phyloP scores from a whole-genome alignment of 176 grass and related monocot genomes.

The Aegilops tauschii region DNA sequence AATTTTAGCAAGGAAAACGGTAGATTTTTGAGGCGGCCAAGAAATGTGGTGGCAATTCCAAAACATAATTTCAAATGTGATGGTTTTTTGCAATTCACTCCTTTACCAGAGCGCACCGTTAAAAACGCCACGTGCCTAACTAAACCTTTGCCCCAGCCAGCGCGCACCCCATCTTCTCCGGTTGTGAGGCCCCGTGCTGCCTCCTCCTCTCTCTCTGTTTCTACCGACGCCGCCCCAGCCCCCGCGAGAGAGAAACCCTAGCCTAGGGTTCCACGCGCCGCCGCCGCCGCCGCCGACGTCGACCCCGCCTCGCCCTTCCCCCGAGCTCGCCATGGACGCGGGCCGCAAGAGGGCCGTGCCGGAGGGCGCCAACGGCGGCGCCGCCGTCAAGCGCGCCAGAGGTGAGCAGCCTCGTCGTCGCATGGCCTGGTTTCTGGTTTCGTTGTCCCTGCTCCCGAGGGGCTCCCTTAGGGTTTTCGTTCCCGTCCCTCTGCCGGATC shows the following conservation, averaged over 20 bases:
- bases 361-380: conserved; percentile 48
- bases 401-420: conserved; percentile 37
- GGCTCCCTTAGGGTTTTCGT: neutral
- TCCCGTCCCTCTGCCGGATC: neutral
- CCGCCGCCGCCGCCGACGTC: neutral
- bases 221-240: neutral
- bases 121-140: neutral
- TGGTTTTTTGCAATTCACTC: no score
- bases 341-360: conserved; percentile 59
- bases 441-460: neutral
- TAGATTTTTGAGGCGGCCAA: no score
- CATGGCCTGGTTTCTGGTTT: neutral
- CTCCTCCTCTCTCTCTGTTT: neutral
- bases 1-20: no score
- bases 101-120: neutral
- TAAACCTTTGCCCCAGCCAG: neutral
- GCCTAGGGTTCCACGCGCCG: conserved; percentile 41
- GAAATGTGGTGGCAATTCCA: no score
- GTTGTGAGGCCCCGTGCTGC: neutral
- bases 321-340: conserved; percentile 54
- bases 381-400: conserved; percentile 63
- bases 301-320: neutral
- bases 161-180: neutral
- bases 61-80: no score
- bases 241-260: conserved; percentile 35